phyloP scores from a whole-genome alignment of 1,284 basidiomycete species.

The Trichosporon sp. region DNA sequence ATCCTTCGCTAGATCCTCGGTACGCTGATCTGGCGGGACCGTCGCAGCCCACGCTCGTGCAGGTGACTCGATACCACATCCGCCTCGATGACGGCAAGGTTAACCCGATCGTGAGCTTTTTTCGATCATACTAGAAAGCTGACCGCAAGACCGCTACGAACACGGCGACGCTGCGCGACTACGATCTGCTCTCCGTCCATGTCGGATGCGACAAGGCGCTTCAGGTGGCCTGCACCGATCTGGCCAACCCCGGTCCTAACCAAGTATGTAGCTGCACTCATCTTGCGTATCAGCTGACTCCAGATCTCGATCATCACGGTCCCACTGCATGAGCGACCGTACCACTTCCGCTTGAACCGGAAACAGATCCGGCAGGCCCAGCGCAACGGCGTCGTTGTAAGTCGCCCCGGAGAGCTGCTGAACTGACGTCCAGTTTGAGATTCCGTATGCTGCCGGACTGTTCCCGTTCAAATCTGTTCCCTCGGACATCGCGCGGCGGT shows the following conservation, averaged over 20 bases:
- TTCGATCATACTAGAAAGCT: background rate
- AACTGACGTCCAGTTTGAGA: conserved; percentile 40
- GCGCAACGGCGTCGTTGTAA: conserved; percentile 48
- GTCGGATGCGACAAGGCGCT: conserved; percentile 47
- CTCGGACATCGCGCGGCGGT: conserved; percentile 28
- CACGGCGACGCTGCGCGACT: conserved; percentile 32
- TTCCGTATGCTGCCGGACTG: conserved; percentile 44
- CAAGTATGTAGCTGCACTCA: conserved; percentile 32
- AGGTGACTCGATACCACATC: conserved; percentile 45
- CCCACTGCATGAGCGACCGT: conserved; percentile 45
- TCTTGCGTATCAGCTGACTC: background rate
- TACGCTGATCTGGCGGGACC: conserved; percentile 8
- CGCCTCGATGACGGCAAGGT: conserved; percentile 42
- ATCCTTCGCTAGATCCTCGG: conserved; percentile 42
- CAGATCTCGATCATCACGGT: conserved; percentile 49
- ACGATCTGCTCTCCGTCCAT: conserved; percentile 44
- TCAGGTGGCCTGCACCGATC: conserved; percentile 45
- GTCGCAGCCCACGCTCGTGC: conserved; percentile 34
- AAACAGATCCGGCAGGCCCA: conserved; percentile 47
- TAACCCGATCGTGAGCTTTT: conserved; percentile 40
- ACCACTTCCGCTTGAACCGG: conserved; percentile 41
- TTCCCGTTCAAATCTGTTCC: conserved; percentile 34
- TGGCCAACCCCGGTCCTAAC: conserved; percentile 46
- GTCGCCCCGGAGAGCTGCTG: conserved; percentile 10
- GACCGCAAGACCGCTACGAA: conserved; percentile 37